These are phyloP conservation scores for Tubosaeta sp. DNA, from an alignment of 768 basidiomycete genomes.

Conservation along the genomic window DNA sequence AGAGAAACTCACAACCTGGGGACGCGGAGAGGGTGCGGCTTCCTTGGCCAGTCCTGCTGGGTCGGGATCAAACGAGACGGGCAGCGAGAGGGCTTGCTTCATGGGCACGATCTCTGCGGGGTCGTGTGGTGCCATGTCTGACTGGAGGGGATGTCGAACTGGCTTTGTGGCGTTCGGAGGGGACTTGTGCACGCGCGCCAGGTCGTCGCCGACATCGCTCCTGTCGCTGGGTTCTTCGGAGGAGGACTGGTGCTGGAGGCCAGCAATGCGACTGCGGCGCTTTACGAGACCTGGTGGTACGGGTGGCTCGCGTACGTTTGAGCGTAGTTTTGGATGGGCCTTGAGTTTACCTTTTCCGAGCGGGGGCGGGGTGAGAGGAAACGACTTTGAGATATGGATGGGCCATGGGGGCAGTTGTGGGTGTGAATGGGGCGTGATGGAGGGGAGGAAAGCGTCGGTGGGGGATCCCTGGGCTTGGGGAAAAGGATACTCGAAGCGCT, in stretches of 20 bases:
- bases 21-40: constrained; percentile 6
- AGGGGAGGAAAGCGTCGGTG: constrained; percentile 22
- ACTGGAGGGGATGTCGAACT: neutral
- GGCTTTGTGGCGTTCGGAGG: neutral
- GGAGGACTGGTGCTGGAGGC: constrained; percentile 15
- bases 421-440: constrained; percentile 21
- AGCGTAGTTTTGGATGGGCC: constrained; percentile 29
- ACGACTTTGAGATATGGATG: constrained; percentile 27
- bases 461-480: constrained; percentile 28
- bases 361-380: constrained; percentile 28
- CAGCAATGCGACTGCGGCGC: constrained; percentile 19
- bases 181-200: constrained; percentile 5
- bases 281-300: constrained; percentile 31
- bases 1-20: constrained; percentile 21
- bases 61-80: constrained; percentile 4
- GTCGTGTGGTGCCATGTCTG: neutral
- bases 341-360: constrained; percentile 22
- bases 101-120: neutral
- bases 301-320: constrained; percentile 26
- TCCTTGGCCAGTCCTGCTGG: neutral
- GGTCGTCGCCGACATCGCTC: constrained; percentile 22
- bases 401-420: constrained; percentile 25
- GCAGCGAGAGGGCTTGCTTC: constrained; percentile 10
- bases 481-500: constrained; percentile 32
- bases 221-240: constrained; percentile 26